A percentile compares a stretch with the other conserved stretches of the same genome.
phyloP scores from a whole-genome alignment of 805 yeast species.

The Teunomyces pallodes region DNA sequence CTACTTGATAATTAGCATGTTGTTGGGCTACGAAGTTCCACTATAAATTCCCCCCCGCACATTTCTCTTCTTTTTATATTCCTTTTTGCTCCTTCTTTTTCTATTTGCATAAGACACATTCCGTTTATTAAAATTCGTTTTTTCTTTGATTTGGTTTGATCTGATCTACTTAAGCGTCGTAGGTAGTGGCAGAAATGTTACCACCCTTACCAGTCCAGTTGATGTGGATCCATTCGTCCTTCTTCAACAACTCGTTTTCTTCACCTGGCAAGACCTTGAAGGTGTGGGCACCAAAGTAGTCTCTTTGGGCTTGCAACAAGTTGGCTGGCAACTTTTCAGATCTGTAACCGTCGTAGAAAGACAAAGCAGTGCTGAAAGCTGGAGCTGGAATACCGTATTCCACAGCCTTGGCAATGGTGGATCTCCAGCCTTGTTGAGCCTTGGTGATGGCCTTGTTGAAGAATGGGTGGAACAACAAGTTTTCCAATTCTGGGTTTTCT shows the following conservation, averaged over 20 bases:
- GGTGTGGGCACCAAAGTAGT: conserved; percentile 99
- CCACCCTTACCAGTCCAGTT: conserved; percentile 99
- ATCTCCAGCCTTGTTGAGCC: conserved; percentile 97
- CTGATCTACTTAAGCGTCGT: conserved; percentile 64
- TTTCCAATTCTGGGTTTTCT: conserved; percentile 88
- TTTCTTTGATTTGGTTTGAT: not conserved
- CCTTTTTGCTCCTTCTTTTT: not conserved
- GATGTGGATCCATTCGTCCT: conserved; percentile 81
- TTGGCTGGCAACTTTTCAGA: conserved; percentile 94
- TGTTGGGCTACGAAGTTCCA: conserved; percentile 51
- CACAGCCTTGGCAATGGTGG: conserved; percentile 73
- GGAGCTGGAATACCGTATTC: conserved; percentile 94
- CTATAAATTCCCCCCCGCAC: conserved; percentile 23
- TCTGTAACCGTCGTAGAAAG: conserved; percentile 99
- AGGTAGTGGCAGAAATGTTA: conserved; percentile 91
- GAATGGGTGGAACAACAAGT: conserved; percentile 93
- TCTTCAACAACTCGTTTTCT: conserved; percentile 75
- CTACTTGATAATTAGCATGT: conserved; percentile 57
- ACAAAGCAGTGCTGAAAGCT: conserved; percentile 93
- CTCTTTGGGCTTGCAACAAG: conserved; percentile 99
- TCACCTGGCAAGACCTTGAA: conserved; percentile 89
- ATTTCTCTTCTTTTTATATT: no score
- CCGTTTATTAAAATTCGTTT: not conserved
- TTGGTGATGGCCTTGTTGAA: conserved; percentile 85
- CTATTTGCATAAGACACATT: not conserved